phyloP scores from a whole-genome alignment of 306 rosid species.

The Rosa lucieae region DNA sequence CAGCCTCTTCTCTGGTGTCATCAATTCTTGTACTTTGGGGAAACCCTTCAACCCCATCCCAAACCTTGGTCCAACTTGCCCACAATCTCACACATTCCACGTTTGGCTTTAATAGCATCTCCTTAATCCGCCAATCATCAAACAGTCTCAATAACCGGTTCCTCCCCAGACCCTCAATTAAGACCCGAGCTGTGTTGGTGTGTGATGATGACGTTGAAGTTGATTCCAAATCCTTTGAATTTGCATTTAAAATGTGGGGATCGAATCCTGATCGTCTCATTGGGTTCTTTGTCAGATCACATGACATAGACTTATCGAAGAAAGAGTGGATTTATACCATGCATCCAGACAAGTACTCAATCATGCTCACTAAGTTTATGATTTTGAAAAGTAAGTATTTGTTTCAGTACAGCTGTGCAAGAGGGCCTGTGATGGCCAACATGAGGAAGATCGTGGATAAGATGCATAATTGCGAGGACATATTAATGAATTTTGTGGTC shows the following conservation, averaged over 20 bases:
- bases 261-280: constrained; percentile 46
- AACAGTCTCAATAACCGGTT: constrained; percentile 72
- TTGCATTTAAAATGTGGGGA: constrained; percentile 64
- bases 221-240: constrained; percentile 53
- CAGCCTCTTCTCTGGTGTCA: constrained; percentile 60
- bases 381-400: constrained; percentile 45
- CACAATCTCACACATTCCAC: constrained; percentile 45
- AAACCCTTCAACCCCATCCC: constrained; percentile 60
- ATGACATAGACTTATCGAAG: constrained; percentile 59
- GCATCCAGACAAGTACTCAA: constrained; percentile 77
- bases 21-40: constrained; percentile 87
- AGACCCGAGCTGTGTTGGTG: constrained; percentile 62
- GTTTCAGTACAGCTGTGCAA: constrained; percentile 57
- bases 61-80: constrained; percentile 38
- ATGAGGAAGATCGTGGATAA: constrained; percentile 58
- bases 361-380: constrained; percentile 82
- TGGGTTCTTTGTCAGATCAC: constrained; percentile 80
- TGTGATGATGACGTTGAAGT: constrained; percentile 87
- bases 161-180: constrained; percentile 55
- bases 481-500: constrained; percentile 77
- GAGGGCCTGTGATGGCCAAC: constrained; percentile 43
- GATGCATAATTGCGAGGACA: constrained; percentile 76
- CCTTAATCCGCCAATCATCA: constrained; percentile 48
- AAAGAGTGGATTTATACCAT: constrained; percentile 81
- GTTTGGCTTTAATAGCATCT: constrained; percentile 39